Base-by-base conservation (phyloP, 768 basidiomycete species). In the Trametes cubensis region DNA sequence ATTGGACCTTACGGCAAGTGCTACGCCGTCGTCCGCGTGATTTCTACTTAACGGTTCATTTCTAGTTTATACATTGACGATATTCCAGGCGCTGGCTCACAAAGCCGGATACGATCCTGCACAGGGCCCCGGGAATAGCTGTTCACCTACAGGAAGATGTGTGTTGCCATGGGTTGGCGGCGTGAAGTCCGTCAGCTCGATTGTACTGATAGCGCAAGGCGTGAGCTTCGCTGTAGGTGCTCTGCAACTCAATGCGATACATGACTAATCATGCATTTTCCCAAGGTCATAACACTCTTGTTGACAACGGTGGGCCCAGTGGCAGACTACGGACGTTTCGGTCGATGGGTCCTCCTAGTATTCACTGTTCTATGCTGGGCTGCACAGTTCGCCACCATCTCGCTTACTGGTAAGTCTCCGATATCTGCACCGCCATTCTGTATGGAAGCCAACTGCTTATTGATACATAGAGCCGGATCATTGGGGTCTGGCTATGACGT, bases 331-430 rank as follows among this genome's bases (percentile, higher is more conserved):
- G 87, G 88, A 3, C 80, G 75, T 4, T 91, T 92, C 67, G 90
- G 90, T n/a, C 84, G 88, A 15, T 93, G 90, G 89, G 72, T 93
- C 8, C 77, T 94, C 18, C 75, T 92, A 21, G 79, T 79, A 15
- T 72, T 88, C 11, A 94, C 92, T 0, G 73, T 85, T 46, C 78
- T 93, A 39, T 92, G 89, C 62, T 94, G 92, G 92, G 88, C 76
- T 0, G 83, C 90, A 3, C 90, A 92, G 68, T 94, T 88, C 65
- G 85, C 88, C 0, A 87, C 83, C 70, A 86, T 94, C 81, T 79
- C 83, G 21, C 78, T 94, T n/a, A 90, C 88, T 0, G 75, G 89
- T 89, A 67, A 21, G 83, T n/a, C n/a, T n/a, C 10, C 34, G 75
- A 47, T 13, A 2, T n/a, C 25, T 17, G 14, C 18, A 3, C 39